Percentiles rank a stretch among this genome's conserved stretches.
Conservation (phyloP, 1,139 yeast species). For the Pneumocystis wakefieldiae region DNA sequence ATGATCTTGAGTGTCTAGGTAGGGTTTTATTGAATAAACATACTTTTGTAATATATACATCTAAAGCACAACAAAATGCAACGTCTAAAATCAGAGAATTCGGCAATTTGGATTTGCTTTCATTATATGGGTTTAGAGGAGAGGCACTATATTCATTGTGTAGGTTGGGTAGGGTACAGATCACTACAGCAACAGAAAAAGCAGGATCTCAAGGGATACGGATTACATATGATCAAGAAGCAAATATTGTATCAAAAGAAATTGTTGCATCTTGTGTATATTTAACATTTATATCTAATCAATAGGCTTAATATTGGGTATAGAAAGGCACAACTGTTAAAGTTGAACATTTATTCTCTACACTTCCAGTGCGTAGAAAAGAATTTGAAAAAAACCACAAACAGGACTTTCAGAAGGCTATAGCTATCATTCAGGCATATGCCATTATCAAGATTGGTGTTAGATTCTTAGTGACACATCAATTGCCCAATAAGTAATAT, state of each 20-base stretch:
- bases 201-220: constrained; percentile 44
- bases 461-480: constrained; percentile 21
- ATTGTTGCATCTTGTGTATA: constrained; percentile 32
- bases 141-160: constrained; percentile 70
- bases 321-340: constrained; percentile 43
- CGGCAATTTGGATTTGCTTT: constrained; percentile 39
- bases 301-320: neutral
- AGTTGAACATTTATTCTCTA: constrained; percentile 38
- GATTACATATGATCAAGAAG: constrained; percentile 40
- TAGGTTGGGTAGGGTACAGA: constrained; percentile 35
- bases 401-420: constrained; percentile 55
- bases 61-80: constrained; percentile 42
- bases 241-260: constrained; percentile 30
- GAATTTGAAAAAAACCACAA: constrained; percentile 55
- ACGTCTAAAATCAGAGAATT: constrained; percentile 61
- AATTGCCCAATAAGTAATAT: neutral
- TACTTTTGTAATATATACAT: neutral
- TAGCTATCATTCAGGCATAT: constrained; percentile 51
- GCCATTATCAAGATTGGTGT: constrained; percentile 45
- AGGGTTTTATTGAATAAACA: neutral
- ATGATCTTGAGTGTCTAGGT: constrained; percentile 45
- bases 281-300: neutral
- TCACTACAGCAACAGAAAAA: constrained; percentile 40
- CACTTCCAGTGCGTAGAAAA: constrained; percentile 56
- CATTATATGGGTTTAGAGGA: constrained; percentile 67